Evolutionary conservation across 2,329 filamentous ascomycete species (phyloP), one percentile per base, ranked within the genome.

Genomic region (Tolypocladium ovalisporum): DNA sequence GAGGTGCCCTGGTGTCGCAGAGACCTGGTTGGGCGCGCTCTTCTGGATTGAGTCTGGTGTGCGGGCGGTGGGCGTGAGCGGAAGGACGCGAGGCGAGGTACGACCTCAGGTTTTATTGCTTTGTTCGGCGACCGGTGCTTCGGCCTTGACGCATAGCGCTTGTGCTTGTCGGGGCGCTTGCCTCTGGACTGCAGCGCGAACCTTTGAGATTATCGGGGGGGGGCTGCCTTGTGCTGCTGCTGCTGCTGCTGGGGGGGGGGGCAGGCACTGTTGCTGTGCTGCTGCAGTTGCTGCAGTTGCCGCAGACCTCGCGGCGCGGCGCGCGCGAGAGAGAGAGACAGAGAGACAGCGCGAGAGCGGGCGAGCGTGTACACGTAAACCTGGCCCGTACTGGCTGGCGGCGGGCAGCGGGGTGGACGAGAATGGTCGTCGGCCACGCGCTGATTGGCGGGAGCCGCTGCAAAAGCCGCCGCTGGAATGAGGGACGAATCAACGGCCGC

Each of bases 21-120:
- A 78, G 77, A 77, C 76, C 76, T 78, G 78, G 78, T 79, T 79
- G 75, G 77, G 74, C 67, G 64, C 63, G 66, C 61, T 68, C 67
- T 70, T 64, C 70, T 72, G 67, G 65, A 71, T 72, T 61, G 67
- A 72, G 70, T 67, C 68, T 71, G 69, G 70, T 70, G 62, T 63
- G 64, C 62, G 62, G 62, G 60, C 63, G 64, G 62, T 65, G 65
- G 66, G 65, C 63, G 64, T 62, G 64, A 54, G 64, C 67, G 68
- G 67, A 69, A 70, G 67, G 75, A 78, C 74, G 72, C 74, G 76
- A 77, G 59, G 54, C 54, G 54, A 61, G 54, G 52, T 53, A 56
- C 58, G 56, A 57, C 49, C 47, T 54, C 55, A 54, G 57, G 56
- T 59, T 57, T 59, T 56, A 58, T 60, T 60, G 54, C 55, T 56